These are phyloP conservation scores for Ettlia oleoabundans DNA, from an alignment of 139 green algal species.

Conservation along the genomic window DNA sequence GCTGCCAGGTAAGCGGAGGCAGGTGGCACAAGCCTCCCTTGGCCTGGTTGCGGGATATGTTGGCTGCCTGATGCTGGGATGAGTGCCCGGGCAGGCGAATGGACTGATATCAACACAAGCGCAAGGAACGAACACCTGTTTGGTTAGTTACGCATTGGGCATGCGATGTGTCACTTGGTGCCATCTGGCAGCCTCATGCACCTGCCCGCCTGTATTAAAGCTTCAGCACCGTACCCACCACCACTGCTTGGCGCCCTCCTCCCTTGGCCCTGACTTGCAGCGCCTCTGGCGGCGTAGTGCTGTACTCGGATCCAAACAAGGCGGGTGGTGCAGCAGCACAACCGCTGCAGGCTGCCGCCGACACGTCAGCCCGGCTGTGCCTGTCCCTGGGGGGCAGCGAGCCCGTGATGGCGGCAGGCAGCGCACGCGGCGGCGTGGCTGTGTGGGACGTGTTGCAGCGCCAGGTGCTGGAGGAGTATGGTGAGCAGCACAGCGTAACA, in stretches of 20 bases:
- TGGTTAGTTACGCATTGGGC: too few relatives aligned
- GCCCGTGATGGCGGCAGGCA: neutral
- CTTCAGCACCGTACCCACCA: neutral
- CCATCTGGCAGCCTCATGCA: too few relatives aligned
- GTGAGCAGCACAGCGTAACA: slow-evolving; percentile 2
- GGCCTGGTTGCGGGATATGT: neutral
- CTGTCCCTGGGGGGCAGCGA: neutral
- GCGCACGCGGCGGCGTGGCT: slow-evolving; percentile 19
- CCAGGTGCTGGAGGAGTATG: slow-evolving; percentile 16
- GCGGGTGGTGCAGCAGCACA: neutral
- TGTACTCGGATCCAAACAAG: neutral
- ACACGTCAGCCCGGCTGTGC: neutral
- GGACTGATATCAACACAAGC: too few relatives aligned
- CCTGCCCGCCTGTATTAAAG: too few relatives aligned
- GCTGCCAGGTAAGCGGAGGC: slow-evolving; percentile 6
- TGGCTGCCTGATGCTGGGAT: too few relatives aligned
- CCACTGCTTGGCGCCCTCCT: neutral
- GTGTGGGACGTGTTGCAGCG: slow-evolving; percentile 37
- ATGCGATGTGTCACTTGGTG: too few relatives aligned
- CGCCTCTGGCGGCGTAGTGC: slow-evolving; percentile 1
- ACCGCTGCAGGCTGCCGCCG: neutral
- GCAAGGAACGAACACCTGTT: too few relatives aligned
- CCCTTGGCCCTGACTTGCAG: neutral
- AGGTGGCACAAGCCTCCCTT: too few relatives aligned
- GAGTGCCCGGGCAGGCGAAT: too few relatives aligned